These are phyloP conservation scores for Xerophyta viscosa DNA, from an alignment of 106 monocot genomes.

Conservation along the genomic window DNA sequence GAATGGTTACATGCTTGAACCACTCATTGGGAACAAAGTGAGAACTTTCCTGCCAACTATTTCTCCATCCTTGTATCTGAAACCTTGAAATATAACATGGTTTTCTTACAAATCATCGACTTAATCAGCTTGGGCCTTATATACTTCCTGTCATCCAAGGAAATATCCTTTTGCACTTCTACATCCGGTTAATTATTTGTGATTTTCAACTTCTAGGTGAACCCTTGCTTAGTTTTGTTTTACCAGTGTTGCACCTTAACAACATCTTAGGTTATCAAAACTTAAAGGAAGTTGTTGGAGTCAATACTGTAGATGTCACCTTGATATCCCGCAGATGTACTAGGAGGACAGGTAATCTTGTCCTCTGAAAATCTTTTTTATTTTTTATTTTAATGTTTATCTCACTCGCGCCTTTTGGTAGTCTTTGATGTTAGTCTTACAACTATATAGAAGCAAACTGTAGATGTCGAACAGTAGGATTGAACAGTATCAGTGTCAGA, in stretches of 20 bases:
- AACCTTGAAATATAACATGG: neutral
- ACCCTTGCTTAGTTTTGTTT: no score
- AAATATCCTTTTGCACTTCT: constrained; percentile 90
- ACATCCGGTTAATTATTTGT: no score
- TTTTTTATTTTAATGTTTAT: no score
- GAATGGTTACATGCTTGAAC: constrained; percentile 89
- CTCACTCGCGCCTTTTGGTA: no score
- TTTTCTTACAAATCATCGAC: constrained; percentile 3
- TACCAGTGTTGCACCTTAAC: no score
- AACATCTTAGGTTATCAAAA: constrained; percentile 61
- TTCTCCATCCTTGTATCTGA: neutral
- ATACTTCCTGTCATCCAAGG: constrained; percentile 91
- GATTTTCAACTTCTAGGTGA: no score
- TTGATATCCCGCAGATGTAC: constrained; percentile 94
- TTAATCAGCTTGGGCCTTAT: constrained; percentile 76
- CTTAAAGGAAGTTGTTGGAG: constrained; percentile 63
- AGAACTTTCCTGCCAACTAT: neutral
- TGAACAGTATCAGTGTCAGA: no score
- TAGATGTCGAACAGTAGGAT: no score
- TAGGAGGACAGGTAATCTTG: constrained; percentile 68
- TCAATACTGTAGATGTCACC: constrained; percentile 52
- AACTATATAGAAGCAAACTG: no score
- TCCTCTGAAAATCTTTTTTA: no score
- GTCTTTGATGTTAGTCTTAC: no score
- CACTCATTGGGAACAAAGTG: constrained; percentile 79